phyloP scores from a whole-genome alignment of 495 filamentous ascomycete genomes.

The Aspergillus taichungensis region DNA sequence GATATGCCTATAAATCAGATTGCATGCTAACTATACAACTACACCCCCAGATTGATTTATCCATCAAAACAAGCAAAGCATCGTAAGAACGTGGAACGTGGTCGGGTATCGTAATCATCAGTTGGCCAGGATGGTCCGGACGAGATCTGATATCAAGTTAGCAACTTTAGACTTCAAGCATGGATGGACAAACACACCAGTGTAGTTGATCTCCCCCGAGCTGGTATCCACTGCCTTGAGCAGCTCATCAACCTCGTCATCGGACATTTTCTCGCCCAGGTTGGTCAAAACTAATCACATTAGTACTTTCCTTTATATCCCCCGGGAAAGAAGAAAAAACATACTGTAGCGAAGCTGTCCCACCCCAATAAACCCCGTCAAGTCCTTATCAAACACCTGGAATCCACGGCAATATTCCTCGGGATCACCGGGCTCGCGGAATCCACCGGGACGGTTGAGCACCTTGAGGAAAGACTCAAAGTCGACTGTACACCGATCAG shows the following conservation, averaged over 20 bases:
- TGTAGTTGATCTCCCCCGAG: conserved; percentile 94
- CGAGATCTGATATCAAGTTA: conserved; percentile 54
- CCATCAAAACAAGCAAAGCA: conserved; percentile 6
- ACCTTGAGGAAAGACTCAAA: conserved; percentile 94
- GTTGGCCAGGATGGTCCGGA: conserved; percentile 90
- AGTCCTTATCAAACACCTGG: conserved; percentile 98
- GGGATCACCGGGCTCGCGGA: conserved; percentile 94
- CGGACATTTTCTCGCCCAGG: conserved; percentile 96
- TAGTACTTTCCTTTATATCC: not conserved
- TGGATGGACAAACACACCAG: conserved; percentile 45
- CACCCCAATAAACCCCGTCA: conserved; percentile 94
- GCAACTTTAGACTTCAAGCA: not conserved
- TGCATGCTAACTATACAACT: conserved; percentile 6
- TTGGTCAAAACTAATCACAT: conserved; percentile 74
- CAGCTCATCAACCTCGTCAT: conserved; percentile 96
- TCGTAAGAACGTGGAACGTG: conserved; percentile 8
- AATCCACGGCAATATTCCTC: conserved; percentile 97
- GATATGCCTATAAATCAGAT: not conserved
- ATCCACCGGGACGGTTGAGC: conserved; percentile 93
- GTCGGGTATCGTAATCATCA: conserved; percentile 38
- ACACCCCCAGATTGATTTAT: conserved; percentile 2
- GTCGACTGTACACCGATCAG: conserved; percentile 56
- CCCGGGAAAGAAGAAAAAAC: conserved; percentile 8
- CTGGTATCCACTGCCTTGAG: conserved; percentile 93
- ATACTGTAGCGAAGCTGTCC: conserved; percentile 87